Evolutionary conservation across 1,284 basidiomycete species (phyloP), one percentile per base, ranked within the genome.

Genomic region (Pyrrhoderma lamaoense): DNA sequence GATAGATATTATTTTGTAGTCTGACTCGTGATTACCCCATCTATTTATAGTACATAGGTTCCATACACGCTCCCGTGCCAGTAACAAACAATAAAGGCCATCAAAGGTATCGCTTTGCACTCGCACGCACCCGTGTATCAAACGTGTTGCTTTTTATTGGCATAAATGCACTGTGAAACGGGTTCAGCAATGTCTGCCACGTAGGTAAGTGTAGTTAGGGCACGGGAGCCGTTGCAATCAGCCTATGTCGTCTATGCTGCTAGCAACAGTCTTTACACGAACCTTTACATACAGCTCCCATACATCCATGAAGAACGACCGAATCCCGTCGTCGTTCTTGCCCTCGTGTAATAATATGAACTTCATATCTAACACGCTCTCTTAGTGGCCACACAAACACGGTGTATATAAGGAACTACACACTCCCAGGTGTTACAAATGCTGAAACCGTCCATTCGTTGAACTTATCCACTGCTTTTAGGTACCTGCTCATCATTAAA

Each of bases 271-370:
- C 54, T 53, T 42, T 22, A 40, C 51, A 59, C 78, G 58, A 60
- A 93, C 93, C 82, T 96, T 96, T 40, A 94, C 80, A 69, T 94
- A 96, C 60, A 87, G 64, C 74, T 97, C 94, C 93, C 94, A 97
- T 23, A 93, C 83, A 21, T 96, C 93, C 62, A 80, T 80, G 62
- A 97, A 89, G 73, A 97, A 97, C 48, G 76, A 66, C 55, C 84
- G 79, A 66, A 97, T 95, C 4, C 93, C 93, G 49, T 97, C 94
- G 69, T 97, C 94, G 70, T 95, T 96, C 75, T 91, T 94, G 16
- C 77, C 76, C 67, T 97, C 93, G 67, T 96, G 94, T 53, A 97
- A 70, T 55, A 97, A 70, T 50, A 97, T 74, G 64, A 97, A 87
- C 68, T 95, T 95, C 70, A 86, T 89, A 64, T 92, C 90, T 93